Conservation (phyloP, 2,329 filamentous ascomycete genomes). For the Cyanodermella asteris region DNA sequence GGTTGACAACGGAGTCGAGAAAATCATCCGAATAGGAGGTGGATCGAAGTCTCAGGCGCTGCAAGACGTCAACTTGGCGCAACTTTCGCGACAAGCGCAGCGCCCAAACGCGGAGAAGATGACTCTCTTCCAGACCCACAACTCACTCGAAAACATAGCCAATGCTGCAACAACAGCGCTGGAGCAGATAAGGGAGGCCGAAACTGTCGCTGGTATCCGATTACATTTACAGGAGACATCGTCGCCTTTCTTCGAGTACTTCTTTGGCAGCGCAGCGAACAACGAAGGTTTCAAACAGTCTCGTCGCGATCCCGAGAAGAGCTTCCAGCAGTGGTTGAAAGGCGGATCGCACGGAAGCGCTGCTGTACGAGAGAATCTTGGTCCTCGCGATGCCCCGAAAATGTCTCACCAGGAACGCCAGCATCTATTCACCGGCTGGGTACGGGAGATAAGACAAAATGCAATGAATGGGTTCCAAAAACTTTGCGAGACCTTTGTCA, state of each 20-base stretch:
- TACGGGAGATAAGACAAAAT: constrained; percentile 4
- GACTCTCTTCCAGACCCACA: constrained; percentile 2
- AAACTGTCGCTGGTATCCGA: constrained; percentile 5
- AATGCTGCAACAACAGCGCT: no score
- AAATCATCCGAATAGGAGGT: constrained; percentile 37
- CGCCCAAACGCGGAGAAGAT: constrained; percentile 14
- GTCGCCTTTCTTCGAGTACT: constrained; percentile 6
- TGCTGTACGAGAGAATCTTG: constrained; percentile 3
- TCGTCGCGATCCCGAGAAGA: constrained; percentile 1
- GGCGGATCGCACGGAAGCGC: constrained; percentile 1
- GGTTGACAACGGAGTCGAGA: constrained; percentile 21
- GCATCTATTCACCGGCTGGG: constrained; percentile 13
- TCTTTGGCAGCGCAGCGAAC: constrained; percentile 7
- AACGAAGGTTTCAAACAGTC: constrained; percentile 9
- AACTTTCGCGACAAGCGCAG: constrained; percentile 12
- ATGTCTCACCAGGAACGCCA: constrained; percentile 11
- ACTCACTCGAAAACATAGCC: no score
- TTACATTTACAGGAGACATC: constrained; percentile 8
- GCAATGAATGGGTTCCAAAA: constrained; percentile 1
- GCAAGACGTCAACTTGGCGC: constrained; percentile 23
- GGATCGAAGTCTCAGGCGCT: constrained; percentile 30
- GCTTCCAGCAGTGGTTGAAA: constrained; percentile 10
- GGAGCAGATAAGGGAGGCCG: constrained; percentile 3
- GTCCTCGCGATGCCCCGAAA: constrained; percentile 4
- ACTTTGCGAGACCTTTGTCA: neutral